phyloP scores from a whole-genome alignment of 225 moss, liverwort and hornwort genomes.

The Antitrichia curtipendula region DNA sequence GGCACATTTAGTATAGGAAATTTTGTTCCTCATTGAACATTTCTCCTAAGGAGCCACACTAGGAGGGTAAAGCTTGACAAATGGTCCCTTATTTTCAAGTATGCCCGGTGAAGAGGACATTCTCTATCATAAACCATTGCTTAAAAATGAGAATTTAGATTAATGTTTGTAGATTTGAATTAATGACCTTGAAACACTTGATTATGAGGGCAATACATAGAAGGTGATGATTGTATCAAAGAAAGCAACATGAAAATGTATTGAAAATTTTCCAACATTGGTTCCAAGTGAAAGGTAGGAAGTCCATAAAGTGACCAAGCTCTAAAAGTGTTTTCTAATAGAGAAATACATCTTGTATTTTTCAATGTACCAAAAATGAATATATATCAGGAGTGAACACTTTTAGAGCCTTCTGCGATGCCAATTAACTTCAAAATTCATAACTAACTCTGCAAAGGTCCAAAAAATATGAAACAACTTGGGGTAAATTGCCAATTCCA shows the following conservation, averaged over 20 bases:
- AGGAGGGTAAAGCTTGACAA: accelerated
- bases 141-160: neutral
- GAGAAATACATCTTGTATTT: neutral
- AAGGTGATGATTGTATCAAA: neutral
- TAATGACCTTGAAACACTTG: neutral
- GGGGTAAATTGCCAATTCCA: neutral
- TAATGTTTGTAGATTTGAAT: neutral
- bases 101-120: neutral
- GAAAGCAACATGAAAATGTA: accelerated
- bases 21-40: neutral
- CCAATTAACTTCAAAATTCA: neutral
- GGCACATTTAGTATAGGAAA: neutral
- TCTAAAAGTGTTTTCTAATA: neutral
- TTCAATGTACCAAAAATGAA: neutral
- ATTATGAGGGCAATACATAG: neutral
- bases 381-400: neutral
- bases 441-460: neutral
- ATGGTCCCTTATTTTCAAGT: neutral
- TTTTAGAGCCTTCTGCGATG: neutral
- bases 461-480: neutral
- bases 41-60: accelerated
- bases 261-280: neutral
- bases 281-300: neutral
- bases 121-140: accelerated
- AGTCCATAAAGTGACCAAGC: accelerated